These are phyloP conservation scores for Saccharomyces hybrid DNA, from an alignment of 1,139 yeast species.

Conservation along the genomic window DNA sequence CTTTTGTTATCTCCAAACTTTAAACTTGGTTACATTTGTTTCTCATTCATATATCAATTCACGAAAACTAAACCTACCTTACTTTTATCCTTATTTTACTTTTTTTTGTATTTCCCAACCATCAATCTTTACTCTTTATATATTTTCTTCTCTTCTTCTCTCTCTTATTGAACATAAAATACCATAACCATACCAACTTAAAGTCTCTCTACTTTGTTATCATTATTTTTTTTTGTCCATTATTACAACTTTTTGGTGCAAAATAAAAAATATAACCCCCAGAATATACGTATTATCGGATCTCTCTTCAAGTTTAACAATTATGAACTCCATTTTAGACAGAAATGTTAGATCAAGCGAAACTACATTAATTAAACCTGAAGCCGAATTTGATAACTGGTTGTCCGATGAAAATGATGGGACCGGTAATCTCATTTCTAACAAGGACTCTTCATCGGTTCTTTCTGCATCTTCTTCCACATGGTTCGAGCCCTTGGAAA, in stretches of 20 bases:
- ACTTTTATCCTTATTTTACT: neutral
- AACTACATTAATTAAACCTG: neutral
- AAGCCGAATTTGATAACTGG: neutral
- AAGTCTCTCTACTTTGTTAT: neutral
- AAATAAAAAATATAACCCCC: neutral
- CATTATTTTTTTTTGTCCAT: neutral
- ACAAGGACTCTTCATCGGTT: neutral
- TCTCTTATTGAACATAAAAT: neutral
- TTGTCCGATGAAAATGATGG: neutral
- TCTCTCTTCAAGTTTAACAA: neutral
- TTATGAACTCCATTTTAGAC: neutral
- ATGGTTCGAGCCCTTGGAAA: slow-evolving; percentile 27
- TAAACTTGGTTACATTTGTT: neutral
- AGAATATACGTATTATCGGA: neutral
- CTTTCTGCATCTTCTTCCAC: slow-evolving; percentile 11
- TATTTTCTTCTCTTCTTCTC: neutral
- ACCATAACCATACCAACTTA: neutral
- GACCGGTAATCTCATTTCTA: neutral
- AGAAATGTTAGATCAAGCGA: neutral
- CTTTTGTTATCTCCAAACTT: slow-evolving; percentile 1
- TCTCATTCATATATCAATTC: neutral
- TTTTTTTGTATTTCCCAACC: neutral
- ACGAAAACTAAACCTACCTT: neutral
- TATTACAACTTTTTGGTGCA: neutral
- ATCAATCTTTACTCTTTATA: neutral